Base-by-base conservation (phyloP, 1,139 yeast species). In the Yamadazyma aaseri region DNA sequence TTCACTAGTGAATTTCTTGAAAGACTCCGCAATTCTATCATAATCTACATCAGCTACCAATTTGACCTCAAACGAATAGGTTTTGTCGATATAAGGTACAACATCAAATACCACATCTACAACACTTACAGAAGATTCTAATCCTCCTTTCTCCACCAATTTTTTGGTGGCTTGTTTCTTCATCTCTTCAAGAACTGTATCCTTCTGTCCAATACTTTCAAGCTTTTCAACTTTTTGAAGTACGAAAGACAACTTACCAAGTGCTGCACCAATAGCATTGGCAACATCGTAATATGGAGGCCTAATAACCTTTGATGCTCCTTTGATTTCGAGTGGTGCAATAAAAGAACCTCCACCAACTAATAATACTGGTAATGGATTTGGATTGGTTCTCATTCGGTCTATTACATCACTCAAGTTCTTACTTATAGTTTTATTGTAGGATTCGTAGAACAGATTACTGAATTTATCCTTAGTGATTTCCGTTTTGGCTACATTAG, bases 301-400 rank as follows among this genome's bases (percentile, higher is more conserved):
- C 21, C 38, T 28, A 17, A 60, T 40, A 3, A 67, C 70, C 28
- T 56, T 50, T 6, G 65, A 57, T 4, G 70, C 71, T n/a, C 72
- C 73, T n/a, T n/a, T n/a, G n/a, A n/a, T n/a, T n/a, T n/a, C n/a
- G n/a, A n/a, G n/a, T n/a, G 72, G 72, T 1, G 65, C 51, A 30
- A 67, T 61, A 33, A 66, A 58, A 1, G 73, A 64, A 3, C 73
- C 73, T 20, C 73, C 74, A 20, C 73, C 73, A 16, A 68, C 74
- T 4, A 66, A 42, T 7, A 67, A 39, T 3, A 68, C 71, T 0
- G 71, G 69, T 10, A 65, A 44, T 3, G 65, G 65, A 6, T 61
- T 69, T 1, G 72, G 69, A 6, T 61, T 58, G 1, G 71, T 67
- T 42, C 63, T 65, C 58, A 67, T 64, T 28, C 59, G 47, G 40